Evolutionary conservation across 2,329 filamentous ascomycete genomes (phyloP).

Genomic region (Ophiostoma ulmi): DNA sequence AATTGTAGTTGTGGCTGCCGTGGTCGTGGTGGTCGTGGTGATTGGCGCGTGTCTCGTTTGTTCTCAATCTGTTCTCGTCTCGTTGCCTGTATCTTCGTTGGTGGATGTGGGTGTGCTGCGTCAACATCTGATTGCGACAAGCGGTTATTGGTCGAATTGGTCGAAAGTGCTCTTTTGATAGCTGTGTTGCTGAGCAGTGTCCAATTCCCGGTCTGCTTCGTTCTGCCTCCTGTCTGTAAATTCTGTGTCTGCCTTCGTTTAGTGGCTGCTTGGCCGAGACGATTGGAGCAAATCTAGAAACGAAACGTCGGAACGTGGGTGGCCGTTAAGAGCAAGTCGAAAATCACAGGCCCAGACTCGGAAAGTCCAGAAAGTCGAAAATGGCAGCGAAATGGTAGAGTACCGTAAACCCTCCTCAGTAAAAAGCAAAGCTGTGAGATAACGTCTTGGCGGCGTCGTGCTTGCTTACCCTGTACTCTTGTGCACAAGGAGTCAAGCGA

Average conservation of each 20-base stretch:
- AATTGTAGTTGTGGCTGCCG: not conserved
- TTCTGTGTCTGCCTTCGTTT: not conserved
- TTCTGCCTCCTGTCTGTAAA: not conserved
- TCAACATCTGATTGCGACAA: slow-evolving; percentile 7
- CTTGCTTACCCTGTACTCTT: not conserved
- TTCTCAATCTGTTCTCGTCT: not conserved
- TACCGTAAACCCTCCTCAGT: not conserved
- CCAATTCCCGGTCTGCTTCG: not conserved
- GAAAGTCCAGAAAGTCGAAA: not conserved
- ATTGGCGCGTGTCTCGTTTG: not conserved
- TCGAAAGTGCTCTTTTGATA: not conserved
- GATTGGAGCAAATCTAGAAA: not conserved
- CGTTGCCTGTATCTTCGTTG: not conserved
- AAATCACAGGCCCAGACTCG: not conserved
- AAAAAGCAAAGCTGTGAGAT: not conserved
- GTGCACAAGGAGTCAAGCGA: not conserved
- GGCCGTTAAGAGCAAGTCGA: slow-evolving; percentile 5
- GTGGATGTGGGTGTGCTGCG: not conserved
- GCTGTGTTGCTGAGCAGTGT: not conserved
- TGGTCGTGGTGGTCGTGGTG: not conserved
- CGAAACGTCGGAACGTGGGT: slow-evolving; percentile 6
- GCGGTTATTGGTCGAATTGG: slow-evolving; percentile 4
- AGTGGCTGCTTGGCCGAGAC: not conserved
- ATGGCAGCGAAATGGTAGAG: not conserved
- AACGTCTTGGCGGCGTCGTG: slow-evolving; percentile 2